A percentile compares a stretch with the other conserved stretches of the same genome.
Evolutionary conservation across 129 eudicot species (phyloP).

Genomic region (Escallonia herrerae): DNA sequence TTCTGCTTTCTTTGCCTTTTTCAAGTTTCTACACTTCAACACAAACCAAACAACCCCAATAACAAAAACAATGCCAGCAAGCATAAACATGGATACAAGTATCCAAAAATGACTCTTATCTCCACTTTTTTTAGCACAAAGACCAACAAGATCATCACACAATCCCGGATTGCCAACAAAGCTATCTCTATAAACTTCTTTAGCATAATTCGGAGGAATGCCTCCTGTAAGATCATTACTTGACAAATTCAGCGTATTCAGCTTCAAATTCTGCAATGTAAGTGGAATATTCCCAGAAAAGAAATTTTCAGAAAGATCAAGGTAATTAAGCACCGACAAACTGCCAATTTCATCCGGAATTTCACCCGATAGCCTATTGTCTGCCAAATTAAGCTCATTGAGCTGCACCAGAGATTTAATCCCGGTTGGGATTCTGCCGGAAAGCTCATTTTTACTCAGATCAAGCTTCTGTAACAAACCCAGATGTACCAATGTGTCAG

Average conservation of each 20-base stretch:
- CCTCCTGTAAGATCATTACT: conserved; percentile 39
- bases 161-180: conserved; percentile 49
- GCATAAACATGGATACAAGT: conserved; percentile 12
- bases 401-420: conserved; percentile 31
- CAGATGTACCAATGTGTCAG: conserved; percentile 34
- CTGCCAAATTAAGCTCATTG: conserved; percentile 44
- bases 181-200: conserved; percentile 30
- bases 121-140: conserved; percentile 12
- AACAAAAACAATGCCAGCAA: conserved; percentile 21
- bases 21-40: conserved; percentile 30
- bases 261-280: conserved; percentile 45
- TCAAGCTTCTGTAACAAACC: conserved; percentile 45
- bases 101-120: conserved; percentile 17
- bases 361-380: conserved; percentile 31
- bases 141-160: conserved; percentile 24
- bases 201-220: conserved; percentile 33
- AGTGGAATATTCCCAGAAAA: conserved; percentile 48
- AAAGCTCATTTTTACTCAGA: conserved; percentile 37
- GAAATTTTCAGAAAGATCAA: conserved; percentile 43
- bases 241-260: conserved; percentile 45
- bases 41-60: conserved; percentile 27
- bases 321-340: conserved; percentile 44
- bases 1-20: conserved; percentile 17
- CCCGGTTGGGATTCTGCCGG: conserved; percentile 36
- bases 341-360: conserved; percentile 46